These are phyloP conservation scores for Serendipita indica DNA, from an alignment of 768 basidiomycete genomes.

Conservation along the genomic window DNA sequence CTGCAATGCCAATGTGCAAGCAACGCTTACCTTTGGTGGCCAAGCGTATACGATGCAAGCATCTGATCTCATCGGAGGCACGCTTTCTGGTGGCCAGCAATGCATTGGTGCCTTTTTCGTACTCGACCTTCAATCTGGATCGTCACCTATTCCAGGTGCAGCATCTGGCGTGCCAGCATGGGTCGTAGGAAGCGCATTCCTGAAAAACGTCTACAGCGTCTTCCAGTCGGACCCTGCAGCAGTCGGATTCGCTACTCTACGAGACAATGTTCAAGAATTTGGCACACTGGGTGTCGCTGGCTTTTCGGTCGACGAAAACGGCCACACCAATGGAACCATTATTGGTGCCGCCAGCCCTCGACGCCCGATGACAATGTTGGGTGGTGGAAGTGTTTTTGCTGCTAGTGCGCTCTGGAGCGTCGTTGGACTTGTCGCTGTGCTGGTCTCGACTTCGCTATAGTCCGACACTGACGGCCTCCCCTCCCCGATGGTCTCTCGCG, in stretches of 20 bases:
- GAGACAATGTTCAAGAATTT: not conserved
- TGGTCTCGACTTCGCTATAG: too few relatives aligned
- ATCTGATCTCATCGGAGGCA: conserved; percentile 5
- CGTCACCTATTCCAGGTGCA: not conserved
- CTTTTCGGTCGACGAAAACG: not conserved
- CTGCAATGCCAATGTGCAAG: conserved; percentile 9
- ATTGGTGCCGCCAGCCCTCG: not conserved
- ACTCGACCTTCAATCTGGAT: not conserved
- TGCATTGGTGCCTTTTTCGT: conserved; percentile 13
- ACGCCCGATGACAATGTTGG: not conserved
- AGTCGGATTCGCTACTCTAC: not conserved
- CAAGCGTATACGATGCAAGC: conserved; percentile 12
- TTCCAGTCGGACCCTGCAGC: not conserved
- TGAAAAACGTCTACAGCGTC: conserved; percentile 16
- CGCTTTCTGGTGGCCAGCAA: not conserved
- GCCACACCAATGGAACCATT: not conserved
- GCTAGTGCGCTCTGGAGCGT: too few relatives aligned
- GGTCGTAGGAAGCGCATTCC: conserved; percentile 14
- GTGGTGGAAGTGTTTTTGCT: too few relatives aligned
- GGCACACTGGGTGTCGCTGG: not conserved
- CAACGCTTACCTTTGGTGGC: conserved; percentile 13
- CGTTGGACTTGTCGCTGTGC: too few relatives aligned
- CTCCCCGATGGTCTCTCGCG: too few relatives aligned
- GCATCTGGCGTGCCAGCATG: not conserved
- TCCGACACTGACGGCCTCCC: too few relatives aligned